Conservation (phyloP, 2,329 filamentous ascomycete genomes). For the Fusarium humuli region DNA sequence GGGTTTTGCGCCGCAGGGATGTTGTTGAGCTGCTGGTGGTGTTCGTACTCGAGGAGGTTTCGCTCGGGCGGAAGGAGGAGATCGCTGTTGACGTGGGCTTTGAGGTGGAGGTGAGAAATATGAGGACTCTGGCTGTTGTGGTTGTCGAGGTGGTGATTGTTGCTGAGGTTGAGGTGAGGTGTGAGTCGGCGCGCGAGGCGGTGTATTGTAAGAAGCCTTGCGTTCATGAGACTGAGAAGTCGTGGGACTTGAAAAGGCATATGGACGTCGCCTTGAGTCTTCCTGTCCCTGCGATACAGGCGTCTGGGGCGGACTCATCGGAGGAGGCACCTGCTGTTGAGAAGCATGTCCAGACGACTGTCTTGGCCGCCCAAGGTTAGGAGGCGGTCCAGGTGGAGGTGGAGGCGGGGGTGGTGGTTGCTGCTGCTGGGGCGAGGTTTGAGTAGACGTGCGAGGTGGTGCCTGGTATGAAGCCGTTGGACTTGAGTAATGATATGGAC, state of each 20-base stretch:
- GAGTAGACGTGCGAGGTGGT: background rate
- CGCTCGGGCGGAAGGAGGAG: background rate
- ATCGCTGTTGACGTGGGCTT: background rate
- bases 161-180: background rate
- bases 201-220: background rate
- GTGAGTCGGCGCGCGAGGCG: background rate
- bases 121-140: background rate
- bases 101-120: background rate
- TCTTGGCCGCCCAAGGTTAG: background rate
- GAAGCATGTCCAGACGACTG: background rate
- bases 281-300: background rate
- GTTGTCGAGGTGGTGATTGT: background rate
- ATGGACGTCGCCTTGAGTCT: background rate
- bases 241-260: background rate
- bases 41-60: conserved; percentile 28
- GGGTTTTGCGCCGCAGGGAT: conserved; percentile 29
- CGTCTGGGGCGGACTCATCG: background rate
- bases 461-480: background rate
- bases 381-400: conserved; percentile 20
- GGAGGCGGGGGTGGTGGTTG: background rate
- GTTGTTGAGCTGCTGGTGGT: conserved; percentile 24
- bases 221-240: background rate
- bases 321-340: conserved; percentile 2
- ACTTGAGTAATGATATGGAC: background rate
- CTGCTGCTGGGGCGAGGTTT: background rate